Evolutionary conservation across 345 rosid species (phyloP), one percentile per base, ranked within the genome.

Genomic region (Melaleuca alternifolia): DNA sequence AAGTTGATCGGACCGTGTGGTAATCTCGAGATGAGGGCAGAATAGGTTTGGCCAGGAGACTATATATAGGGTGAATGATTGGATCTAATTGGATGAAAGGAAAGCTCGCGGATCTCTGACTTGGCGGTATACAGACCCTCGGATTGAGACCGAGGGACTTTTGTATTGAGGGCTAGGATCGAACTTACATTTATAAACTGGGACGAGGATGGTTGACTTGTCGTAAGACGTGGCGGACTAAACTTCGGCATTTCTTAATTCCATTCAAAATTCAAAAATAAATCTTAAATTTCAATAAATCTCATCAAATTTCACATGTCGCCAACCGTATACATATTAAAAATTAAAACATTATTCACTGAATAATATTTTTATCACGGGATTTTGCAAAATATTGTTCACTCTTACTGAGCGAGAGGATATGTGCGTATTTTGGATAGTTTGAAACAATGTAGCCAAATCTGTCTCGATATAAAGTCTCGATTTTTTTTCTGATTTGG

Each of bases 31-130:
- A 71, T 37, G 48, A 0, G 2, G 0, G 4, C 2, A 0, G 10
- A 2, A 1, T 0, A 0, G 24, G 24, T 7, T 16, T 28, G 0
- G 87, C 6, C 37, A 10, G 41, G 84, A 8, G 53, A 20, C 10
- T 23, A 51, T 86, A 86, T 86, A 86, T n/a, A n/a, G 50, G 24
- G 33, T 21, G 12, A n/a, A 84, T 15, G 48, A 33, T 86, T 28
- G 84, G 26, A 33, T 86, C 51, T 54, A 61, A 86, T 77, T 86
- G 87, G 84, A 5, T 13, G 15, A 1, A 30, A 18, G 21, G 51
- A 50, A 13, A 10, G 57, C 41, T 30, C 84, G 26, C 33, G 71
- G 87, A 86, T 53, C 23, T 21, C 13, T 77, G 87, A 86, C 24
- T 18, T 77, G 87, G 87, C 61, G 84, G 18, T 23, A 41, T 21